Base-by-base conservation (phyloP, 1,139 yeast species). In the Yamadazyma triangularis region DNA sequence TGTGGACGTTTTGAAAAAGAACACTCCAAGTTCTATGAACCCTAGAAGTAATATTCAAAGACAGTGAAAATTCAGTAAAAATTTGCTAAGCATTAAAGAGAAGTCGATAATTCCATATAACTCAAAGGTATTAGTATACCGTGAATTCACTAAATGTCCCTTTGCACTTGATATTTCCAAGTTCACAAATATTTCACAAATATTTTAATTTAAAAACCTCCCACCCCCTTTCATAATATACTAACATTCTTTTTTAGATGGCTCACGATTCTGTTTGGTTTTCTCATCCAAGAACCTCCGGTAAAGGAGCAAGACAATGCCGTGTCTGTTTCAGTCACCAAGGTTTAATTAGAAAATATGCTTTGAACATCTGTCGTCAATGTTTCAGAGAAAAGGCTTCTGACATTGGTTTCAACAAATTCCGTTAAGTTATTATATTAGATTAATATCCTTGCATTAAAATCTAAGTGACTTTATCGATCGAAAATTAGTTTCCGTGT, bases 201-300 rank as follows among this genome's bases (percentile, higher is more conserved):
- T n/a, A n/a, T n/a, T n/a, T n/a, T n/a, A n/a, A n/a, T n/a, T n/a
- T n/a, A n/a, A n/a, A n/a, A n/a, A n/a, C n/a, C n/a, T n/a, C n/a
- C n/a, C n/a, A n/a, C n/a, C n/a, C n/a, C n/a, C n/a, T n/a, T n/a
- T n/a, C n/a, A n/a, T n/a, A n/a, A n/a, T n/a, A n/a, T n/a, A n/a
- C n/a, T n/a, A n/a, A n/a, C n/a, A n/a, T n/a, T n/a, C n/a, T 26
- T 48, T 58, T 64, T 75, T 84, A 77, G 53, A 89, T 89, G 97
- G 96, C 97, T 82, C 97, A 89, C 96, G 96, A 87, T 83, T 84
- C 88, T 88, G 96, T 91, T 81, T 93, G 98, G 98, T 91, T 74
- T 83, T 89, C 97, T 73, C 98, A 91, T 95, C 98, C 98, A 80
- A 88, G 97, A 86, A 89, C 84, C 75, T 89, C 80, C 87, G 98